A percentile compares a stretch with the other conserved stretches of the same genome.
Conservation (phyloP, 805 yeast species). For the Ogataea pini region DNA sequence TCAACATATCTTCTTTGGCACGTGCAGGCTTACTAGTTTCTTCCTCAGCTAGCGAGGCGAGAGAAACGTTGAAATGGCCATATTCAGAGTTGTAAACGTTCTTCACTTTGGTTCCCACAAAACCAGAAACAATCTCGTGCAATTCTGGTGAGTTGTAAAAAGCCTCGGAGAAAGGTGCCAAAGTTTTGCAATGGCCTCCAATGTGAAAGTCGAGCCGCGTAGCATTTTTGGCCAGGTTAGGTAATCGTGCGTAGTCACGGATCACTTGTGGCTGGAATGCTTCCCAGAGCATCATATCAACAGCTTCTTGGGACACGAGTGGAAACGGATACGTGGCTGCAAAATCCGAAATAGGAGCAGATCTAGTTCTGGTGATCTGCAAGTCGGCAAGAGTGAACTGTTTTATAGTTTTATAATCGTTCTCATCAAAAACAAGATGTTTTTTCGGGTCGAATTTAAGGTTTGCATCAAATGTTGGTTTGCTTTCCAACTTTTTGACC, state of each 20-base stretch:
- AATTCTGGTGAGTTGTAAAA: constrained; percentile 56
- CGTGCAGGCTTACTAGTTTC: constrained; percentile 15
- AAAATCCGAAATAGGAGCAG: constrained; percentile 34
- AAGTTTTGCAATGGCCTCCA: constrained; percentile 46
- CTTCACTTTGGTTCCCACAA: constrained; percentile 51
- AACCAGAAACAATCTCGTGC: constrained; percentile 44
- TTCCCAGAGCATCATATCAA: constrained; percentile 55
- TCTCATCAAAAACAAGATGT: constrained; percentile 40
- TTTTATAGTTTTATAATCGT: constrained; percentile 38
- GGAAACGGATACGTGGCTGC: constrained; percentile 60
- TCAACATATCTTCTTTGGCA: constrained; percentile 20
- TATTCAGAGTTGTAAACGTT: constrained; percentile 52
- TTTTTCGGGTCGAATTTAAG: constrained; percentile 38
- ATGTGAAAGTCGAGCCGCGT: constrained; percentile 45
- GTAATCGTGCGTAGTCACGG: constrained; percentile 42
- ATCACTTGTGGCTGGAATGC: constrained; percentile 45
- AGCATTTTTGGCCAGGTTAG: constrained; percentile 31
- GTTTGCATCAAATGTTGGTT: constrained; percentile 31
- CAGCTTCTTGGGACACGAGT: constrained; percentile 57
- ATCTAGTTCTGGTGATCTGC: constrained; percentile 35
- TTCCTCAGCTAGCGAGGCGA: constrained; percentile 32
- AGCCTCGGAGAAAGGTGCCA: constrained; percentile 45
- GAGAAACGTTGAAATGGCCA: constrained; percentile 50
- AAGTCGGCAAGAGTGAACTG: constrained; percentile 39
- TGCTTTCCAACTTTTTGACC: constrained; percentile 23